Base-by-base conservation (phyloP, 345 rosid genomes). In the Bretschneidera sinensis region DNA sequence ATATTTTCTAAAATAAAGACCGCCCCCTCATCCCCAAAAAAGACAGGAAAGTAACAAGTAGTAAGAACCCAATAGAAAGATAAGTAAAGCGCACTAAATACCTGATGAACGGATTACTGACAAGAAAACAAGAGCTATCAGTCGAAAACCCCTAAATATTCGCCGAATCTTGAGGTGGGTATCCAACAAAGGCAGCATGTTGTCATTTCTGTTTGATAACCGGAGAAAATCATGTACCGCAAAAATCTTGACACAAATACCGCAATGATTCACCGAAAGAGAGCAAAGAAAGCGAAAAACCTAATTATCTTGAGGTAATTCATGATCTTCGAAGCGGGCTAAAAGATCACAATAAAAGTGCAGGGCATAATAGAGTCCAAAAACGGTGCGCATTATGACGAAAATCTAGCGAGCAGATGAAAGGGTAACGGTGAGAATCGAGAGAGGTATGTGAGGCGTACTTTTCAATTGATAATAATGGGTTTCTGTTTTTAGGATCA, bases 271-370 rank as follows among this genome's bases (percentile, higher is more conserved):
- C 24, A 61, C 31, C 22, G 33, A 28, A 28, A 28, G 33, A 8
- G 33, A 28, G 33, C 33, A 28, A 28, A 28, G 3, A 28, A 28
- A 2, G 8, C 3, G 8, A 51, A 61, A 63, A 63, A 57, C 62
- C 73, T n/a, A 31, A 71, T 69, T 56, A 72, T 75, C 79, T 75
- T 72, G 71, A 75, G 77, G 61, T 63, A 78, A 54, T 75, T 71
- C 71, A 69, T 68, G 68, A 60, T 39, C 23, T n/a, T 9, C 4
- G 34, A 19, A 11, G 48, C n/a, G 39, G 17, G 28, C n/a, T n/a
- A n/a, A n/a, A 66, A 24, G 62, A 20, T 34, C 60, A 35, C 2
- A 11, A 21, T 7, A 35, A 57, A 6, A 17, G 24, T 35, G 23
- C 24, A 39, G 45, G 15, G 45, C 1, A 5, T 39, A 39, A 39